Conservation (phyloP, 805 yeast genomes). For the Pichia manshurica region DNA sequence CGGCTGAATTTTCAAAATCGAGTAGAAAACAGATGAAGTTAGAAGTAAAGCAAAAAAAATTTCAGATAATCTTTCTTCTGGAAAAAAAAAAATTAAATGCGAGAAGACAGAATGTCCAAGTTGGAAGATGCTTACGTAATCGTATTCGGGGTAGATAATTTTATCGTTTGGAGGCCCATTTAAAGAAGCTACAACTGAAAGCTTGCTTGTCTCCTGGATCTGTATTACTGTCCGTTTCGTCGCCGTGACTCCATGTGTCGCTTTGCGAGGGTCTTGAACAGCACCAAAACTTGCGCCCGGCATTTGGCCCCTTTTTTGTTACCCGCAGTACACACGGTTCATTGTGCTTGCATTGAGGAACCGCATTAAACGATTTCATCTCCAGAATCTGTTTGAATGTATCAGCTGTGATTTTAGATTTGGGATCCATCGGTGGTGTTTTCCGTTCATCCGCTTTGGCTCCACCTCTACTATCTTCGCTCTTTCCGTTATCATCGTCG, state of each 20-base stretch:
- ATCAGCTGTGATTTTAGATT: constrained; percentile 12
- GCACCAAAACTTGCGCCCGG: constrained; percentile 51
- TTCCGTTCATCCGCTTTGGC: no score
- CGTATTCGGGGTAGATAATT: neutral
- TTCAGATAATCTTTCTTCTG: neutral
- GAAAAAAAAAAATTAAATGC: neutral
- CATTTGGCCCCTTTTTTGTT: constrained; percentile 38
- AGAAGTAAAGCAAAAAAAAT: neutral
- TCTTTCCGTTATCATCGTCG: no score
- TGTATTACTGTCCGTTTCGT: constrained; percentile 3
- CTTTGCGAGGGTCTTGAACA: constrained; percentile 34
- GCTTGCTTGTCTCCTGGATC: neutral
- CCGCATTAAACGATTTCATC: constrained; percentile 9
- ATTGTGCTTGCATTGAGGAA: constrained; percentile 44
- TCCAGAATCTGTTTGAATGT: constrained; percentile 22
- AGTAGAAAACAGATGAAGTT: no score
- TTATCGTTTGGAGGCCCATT: constrained; percentile 39
- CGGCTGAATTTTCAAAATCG: no score
- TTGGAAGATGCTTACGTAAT: neutral
- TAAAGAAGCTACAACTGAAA: constrained; percentile 47
- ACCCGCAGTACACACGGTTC: constrained; percentile 42
- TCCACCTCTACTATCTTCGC: neutral
- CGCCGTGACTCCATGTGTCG: constrained; percentile 27
- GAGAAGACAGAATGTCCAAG: neutral
- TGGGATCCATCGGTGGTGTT: neutral